Evolutionary conservation across 208 protist species (phyloP).

Genomic region (Trypanosoma melophagium): DNA sequence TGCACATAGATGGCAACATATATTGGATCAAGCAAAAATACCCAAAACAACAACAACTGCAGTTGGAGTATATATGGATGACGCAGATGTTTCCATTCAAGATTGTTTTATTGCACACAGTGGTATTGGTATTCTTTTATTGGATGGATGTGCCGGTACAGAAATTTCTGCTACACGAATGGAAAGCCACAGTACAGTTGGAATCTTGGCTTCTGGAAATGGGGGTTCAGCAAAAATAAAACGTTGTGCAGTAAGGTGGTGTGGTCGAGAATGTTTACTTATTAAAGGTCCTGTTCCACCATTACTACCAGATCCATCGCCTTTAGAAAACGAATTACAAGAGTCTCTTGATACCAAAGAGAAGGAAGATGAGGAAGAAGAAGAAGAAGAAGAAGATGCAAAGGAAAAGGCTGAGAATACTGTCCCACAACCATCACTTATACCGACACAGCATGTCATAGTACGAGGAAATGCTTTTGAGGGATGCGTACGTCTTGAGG

Average conservation of each 20-base stretch:
- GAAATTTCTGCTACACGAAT: slow-evolving; percentile 36
- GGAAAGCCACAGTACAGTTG: slow-evolving; percentile 55
- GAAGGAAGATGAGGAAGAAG: slow-evolving; percentile 26
- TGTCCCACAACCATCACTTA: slow-evolving; percentile 1
- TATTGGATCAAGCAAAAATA: slow-evolving; percentile 30
- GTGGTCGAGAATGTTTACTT: slow-evolving; percentile 65
- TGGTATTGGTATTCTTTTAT: slow-evolving; percentile 53
- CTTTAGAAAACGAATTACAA: slow-evolving; percentile 10
- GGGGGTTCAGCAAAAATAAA: slow-evolving; percentile 40
- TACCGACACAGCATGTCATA: slow-evolving; percentile 58
- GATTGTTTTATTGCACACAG: slow-evolving; percentile 69
- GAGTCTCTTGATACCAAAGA: neutral
- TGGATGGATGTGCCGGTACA: slow-evolving; percentile 50
- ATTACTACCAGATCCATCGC: slow-evolving; percentile 35
- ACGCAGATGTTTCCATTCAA: slow-evolving; percentile 60
- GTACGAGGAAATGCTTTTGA: slow-evolving; percentile 54
- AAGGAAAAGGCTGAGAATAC: slow-evolving; percentile 25
- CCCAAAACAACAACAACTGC: slow-evolving; percentile 39
- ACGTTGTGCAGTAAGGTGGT: slow-evolving; percentile 41
- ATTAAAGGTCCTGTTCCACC: slow-evolving; percentile 47
- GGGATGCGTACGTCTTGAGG: slow-evolving; percentile 67
- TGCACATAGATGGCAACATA: slow-evolving; percentile 5
- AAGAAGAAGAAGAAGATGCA: slow-evolving; percentile 54
- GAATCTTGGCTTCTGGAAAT: slow-evolving; percentile 60
- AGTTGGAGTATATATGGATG: slow-evolving; percentile 70